phyloP scores from a whole-genome alignment of 371 early-diverging fungal species.

The Batrachochytrium dendrobatidis region DNA sequence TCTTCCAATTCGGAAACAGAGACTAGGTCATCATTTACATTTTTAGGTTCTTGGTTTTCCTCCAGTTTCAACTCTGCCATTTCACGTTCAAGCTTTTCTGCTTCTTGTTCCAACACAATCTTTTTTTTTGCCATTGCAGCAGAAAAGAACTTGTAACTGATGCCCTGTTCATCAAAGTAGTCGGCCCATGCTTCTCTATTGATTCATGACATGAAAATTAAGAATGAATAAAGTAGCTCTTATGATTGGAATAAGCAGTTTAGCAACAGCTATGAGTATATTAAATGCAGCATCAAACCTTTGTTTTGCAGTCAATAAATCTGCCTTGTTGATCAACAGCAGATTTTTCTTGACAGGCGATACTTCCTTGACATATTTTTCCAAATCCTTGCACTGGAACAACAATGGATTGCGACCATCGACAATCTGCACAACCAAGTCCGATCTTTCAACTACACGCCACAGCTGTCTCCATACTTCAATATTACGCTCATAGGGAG shows the following conservation, averaged over 20 bases:
- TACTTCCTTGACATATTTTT: constrained; percentile 84
- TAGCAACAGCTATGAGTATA: not conserved
- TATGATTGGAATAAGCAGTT: not conserved
- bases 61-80: constrained; percentile 23
- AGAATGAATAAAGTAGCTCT: constrained; percentile 6
- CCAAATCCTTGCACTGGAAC: constrained; percentile 91
- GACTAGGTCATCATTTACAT: constrained; percentile 29
- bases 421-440: constrained; percentile 98
- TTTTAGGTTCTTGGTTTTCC: constrained; percentile 24
- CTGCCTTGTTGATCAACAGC: constrained; percentile 95
- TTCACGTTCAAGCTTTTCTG: constrained; percentile 29
- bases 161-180: constrained; percentile 71
- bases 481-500: constrained; percentile 97
- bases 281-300: too few species aligned
- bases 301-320: constrained; percentile 81
- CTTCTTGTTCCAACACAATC: constrained; percentile 33
- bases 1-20: constrained; percentile 36
- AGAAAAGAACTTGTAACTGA: constrained; percentile 87
- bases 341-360: constrained; percentile 73
- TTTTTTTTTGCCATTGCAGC: constrained; percentile 56
- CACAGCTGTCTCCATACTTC: constrained; percentile 99
- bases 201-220: not conserved
- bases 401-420: constrained; percentile 97
- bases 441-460: constrained; percentile 97
- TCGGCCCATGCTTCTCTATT: constrained; percentile 70